Evolutionary conservation across 768 basidiomycete species (phyloP).

Genomic region (Cyathus striatus): DNA sequence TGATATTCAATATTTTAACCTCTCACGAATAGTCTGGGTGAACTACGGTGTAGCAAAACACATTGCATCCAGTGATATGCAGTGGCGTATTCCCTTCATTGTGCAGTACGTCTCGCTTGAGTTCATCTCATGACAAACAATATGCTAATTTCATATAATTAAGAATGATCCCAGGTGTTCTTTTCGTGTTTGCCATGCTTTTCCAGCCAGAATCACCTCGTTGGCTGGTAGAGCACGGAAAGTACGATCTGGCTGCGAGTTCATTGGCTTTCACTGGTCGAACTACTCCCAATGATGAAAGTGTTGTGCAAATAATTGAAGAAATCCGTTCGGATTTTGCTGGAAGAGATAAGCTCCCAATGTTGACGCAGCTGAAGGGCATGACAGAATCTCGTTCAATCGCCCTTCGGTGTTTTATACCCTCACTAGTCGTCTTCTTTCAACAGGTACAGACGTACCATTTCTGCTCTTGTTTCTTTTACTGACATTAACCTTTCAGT

Average conservation of each 20-base stretch:
- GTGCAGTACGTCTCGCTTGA: constrained; percentile 27
- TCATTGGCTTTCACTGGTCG: constrained; percentile 31
- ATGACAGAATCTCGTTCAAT: constrained; percentile 40
- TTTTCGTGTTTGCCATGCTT: constrained; percentile 41
- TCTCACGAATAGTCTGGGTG: constrained; percentile 44
- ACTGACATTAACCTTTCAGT: too few relatives aligned
- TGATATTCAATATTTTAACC: too few relatives aligned
- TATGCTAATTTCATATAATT: neutral
- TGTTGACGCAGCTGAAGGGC: constrained; percentile 28
- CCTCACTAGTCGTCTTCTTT: constrained; percentile 41
- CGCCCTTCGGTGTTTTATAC: constrained; percentile 39
- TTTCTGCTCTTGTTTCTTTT: too few relatives aligned
- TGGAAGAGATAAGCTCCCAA: constrained; percentile 29
- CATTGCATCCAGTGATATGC: constrained; percentile 30
- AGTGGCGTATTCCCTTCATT: constrained; percentile 51
- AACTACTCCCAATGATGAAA: constrained; percentile 23
- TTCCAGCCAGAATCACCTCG: constrained; percentile 53
- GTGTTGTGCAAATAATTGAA: constrained; percentile 29
- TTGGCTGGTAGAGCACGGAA: constrained; percentile 46
- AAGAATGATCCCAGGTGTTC: constrained; percentile 42
- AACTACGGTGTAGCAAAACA: constrained; percentile 37
- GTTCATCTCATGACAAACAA: neutral
- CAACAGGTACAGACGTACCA: constrained; percentile 23
- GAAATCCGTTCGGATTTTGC: constrained; percentile 46
- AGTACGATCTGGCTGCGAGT: constrained; percentile 33